Percentiles rank a stretch among this genome's conserved stretches.
Conservation (phyloP, 2,329 filamentous ascomycete species). For the Fusarium sulawesiense region DNA sequence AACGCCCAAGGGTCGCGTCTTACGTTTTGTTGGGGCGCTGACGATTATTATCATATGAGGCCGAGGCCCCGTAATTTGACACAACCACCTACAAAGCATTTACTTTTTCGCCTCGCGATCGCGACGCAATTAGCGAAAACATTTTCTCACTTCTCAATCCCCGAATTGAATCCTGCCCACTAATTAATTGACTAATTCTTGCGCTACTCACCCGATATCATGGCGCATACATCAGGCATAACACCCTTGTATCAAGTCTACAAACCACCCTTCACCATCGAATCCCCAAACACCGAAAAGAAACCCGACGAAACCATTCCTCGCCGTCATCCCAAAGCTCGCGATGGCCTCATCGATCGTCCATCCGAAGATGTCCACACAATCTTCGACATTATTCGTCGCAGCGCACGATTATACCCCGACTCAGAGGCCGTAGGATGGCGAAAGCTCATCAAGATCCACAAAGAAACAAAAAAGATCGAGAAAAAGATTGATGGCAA, state of each 20-base stretch:
- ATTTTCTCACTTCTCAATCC: too few relatives aligned
- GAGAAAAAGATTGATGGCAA: slow-evolving; percentile 87
- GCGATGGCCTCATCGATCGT: slow-evolving; percentile 73
- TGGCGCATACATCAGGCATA: slow-evolving; percentile 48
- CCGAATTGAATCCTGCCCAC: too few relatives aligned
- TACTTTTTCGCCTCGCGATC: not conserved
- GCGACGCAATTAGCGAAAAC: not conserved
- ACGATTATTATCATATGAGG: not conserved
- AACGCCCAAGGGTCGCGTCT: not conserved
- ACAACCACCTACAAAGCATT: not conserved
- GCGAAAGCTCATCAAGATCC: slow-evolving; percentile 78
- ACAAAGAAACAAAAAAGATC: slow-evolving; percentile 86
- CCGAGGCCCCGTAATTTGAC: not conserved
- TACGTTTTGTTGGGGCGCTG: not conserved
- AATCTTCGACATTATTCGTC: slow-evolving; percentile 80
- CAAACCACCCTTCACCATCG: slow-evolving; percentile 79
- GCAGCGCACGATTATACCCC: slow-evolving; percentile 71
- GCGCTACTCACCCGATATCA: not conserved
- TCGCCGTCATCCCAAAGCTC: slow-evolving; percentile 76
- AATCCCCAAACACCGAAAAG: slow-evolving; percentile 73
- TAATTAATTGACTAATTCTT: too few relatives aligned
- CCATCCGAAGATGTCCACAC: slow-evolving; percentile 78
- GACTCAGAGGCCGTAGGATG: slow-evolving; percentile 73
- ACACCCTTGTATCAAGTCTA: slow-evolving; percentile 68
- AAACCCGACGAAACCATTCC: slow-evolving; percentile 85